A percentile compares a stretch with the other conserved stretches of the same genome.
Evolutionary conservation across 2,329 filamentous ascomycete genomes (phyloP).

Genomic region (Magnaporthiopsis rhizophila): DNA sequence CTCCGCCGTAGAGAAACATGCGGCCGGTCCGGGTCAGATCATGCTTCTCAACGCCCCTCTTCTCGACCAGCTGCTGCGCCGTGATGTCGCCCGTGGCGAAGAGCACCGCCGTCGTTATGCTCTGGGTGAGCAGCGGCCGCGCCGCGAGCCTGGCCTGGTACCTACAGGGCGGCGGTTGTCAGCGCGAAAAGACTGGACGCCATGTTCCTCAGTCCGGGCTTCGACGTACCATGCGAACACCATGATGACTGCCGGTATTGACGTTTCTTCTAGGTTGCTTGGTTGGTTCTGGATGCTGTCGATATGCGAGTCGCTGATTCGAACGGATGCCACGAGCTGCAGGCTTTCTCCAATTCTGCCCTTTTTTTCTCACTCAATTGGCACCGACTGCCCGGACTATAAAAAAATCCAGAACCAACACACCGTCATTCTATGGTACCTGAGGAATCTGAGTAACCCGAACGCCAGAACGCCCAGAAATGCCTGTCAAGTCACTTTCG

Average conservation of each 20-base stretch:
- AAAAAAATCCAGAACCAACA: too few relatives aligned
- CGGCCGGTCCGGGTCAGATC: slow-evolving; percentile 63
- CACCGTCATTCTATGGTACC: background rate
- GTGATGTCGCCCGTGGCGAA: slow-evolving; percentile 89
- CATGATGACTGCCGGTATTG: background rate
- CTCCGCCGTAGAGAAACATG: slow-evolving; percentile 74
- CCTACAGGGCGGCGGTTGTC: slow-evolving; percentile 37
- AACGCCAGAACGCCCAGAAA: background rate
- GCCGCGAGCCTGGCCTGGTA: slow-evolving; percentile 78
- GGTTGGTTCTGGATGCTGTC: background rate
- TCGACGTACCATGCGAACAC: slow-evolving; percentile 3
- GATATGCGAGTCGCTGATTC: background rate
- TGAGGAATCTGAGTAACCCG: background rate
- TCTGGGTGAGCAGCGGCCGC: slow-evolving; percentile 82
- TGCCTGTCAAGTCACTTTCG: background rate
- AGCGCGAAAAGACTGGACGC: too few relatives aligned
- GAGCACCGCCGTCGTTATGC: slow-evolving; percentile 80
- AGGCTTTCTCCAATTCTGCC: background rate
- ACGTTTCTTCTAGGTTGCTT: background rate
- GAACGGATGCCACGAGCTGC: too few relatives aligned
- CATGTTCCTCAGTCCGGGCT: background rate
- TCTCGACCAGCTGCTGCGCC: slow-evolving; percentile 86
- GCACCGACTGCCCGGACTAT: background rate
- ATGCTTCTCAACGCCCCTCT: slow-evolving; percentile 68
- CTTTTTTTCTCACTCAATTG: background rate